These are phyloP conservation scores for Cucumis cinereus DNA, from an alignment of 306 rosid species.

Conservation along the genomic window DNA sequence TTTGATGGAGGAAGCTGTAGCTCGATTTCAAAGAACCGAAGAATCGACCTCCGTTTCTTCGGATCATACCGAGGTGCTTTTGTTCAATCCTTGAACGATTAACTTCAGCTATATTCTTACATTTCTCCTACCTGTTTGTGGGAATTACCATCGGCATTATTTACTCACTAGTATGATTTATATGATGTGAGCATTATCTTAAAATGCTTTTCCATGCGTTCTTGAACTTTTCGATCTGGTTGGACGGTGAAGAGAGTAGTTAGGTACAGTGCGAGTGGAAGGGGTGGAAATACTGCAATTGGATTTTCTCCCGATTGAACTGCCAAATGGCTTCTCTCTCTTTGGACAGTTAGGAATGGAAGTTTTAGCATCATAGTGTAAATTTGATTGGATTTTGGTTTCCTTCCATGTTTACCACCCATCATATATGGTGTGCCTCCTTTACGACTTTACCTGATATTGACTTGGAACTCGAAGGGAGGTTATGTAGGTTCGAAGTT, in stretches of 20 bases:
- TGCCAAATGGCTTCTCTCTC: too few species aligned
- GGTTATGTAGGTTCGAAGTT: too few species aligned
- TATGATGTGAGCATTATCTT: not conserved
- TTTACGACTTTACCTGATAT: too few species aligned
- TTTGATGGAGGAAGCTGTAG: conserved; percentile 33
- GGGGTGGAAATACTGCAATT: not conserved
- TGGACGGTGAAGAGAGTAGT: not conserved
- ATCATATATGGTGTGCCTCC: too few species aligned
- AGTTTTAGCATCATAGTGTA: too few species aligned
- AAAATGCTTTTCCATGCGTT: not conserved
- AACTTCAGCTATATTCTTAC: not conserved
- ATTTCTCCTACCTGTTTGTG: not conserved
- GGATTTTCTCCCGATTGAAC: not conserved
- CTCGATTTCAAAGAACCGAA: conserved; percentile 19
- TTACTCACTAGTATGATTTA: not conserved
- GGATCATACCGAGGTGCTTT: not conserved
- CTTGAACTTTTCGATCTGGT: not conserved
- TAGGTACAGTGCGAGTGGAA: not conserved
- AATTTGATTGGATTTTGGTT: too few species aligned
- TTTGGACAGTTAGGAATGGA: too few species aligned
- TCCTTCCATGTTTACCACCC: too few species aligned
- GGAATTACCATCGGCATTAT: not conserved
- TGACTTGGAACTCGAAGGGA: too few species aligned
- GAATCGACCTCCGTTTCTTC: conserved; percentile 6
- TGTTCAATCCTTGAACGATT: not conserved